Evolutionary conservation across 345 rosid genomes (phyloP), one percentile per base, ranked within the genome.

Genomic region (Citrus maxima): DNA sequence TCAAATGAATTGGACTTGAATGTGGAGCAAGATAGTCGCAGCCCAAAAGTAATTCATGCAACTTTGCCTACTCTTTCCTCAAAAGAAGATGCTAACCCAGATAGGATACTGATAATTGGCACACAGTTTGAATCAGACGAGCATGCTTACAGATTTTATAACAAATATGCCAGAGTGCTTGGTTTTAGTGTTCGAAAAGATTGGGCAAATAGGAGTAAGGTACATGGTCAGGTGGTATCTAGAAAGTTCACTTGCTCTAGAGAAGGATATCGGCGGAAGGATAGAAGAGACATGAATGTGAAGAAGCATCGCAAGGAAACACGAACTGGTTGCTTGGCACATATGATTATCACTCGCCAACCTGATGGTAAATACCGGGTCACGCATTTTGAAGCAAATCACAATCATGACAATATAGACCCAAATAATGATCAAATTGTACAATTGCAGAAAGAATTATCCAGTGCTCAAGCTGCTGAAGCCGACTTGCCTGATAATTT

Each of bases 1-100:
- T 67, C 81, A n/a, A 78, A 79, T 59, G 68, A 64, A 32, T 35
- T 86, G 82, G 88, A 83, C 79, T 77, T 83, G 81, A 81, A 79
- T 63, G 54, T 79, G 30, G 83, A 81, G 74, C 82, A 83, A 61
- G 80, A 72, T 21, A 61, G 80, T 77, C 7, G 51, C 71, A 71
- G 73, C 77, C 72, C 79, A 37, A 81, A 67, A 27, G 71, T 70
- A 40, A 30, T 71, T 30, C 28, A 72, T 76, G 70, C 30, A 24
- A 42, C 75, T 58, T 68, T 75, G 30, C 68, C 55, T 42, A 38
- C n/a, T 80, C 22, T 72, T 37, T 81, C 83, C 24, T 72, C 77
- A 13, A 56, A 64, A 40, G 76, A 30, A 46, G 80, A 84, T 28
- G 38, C 62, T 64, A 28, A 49, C 42, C n/a, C 51, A 24, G 79